Base-by-base conservation (phyloP, 768 basidiomycete genomes). In the Mycena leptocephala region DNA sequence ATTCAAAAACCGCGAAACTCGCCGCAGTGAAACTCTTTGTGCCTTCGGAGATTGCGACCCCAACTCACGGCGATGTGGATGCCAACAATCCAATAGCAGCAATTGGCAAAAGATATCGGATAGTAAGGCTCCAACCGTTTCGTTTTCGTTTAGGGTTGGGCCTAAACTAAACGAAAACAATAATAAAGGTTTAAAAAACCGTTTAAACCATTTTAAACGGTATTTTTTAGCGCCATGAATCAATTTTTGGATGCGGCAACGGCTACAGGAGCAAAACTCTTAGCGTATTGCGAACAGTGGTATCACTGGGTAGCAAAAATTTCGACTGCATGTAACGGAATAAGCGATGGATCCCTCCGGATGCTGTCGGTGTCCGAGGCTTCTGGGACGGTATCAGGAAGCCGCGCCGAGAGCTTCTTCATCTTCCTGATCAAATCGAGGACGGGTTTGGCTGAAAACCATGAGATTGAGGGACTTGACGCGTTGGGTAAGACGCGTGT, bases 1-100 rank as follows among this genome's bases (percentile, higher is more conserved):
- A 55, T 55, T 87, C 20, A 79, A 71, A 32, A 7, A 61, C 63
- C 18, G 63, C 63, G 18, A 64, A 64, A 33, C 41, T 64, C 10
- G 63, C 43, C 2, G 28, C 26, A 30, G 63, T 64, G 3, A 43
- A 64, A n/a, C 28, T 64, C 1, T 64, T 64, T 28, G 41, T 32
- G 63, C 43, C 63, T 4, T 43, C 63, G 5, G 63, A 64, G 43
- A 46, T 24, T 39, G 63, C 26, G 28, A n/a, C 26, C 5, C 63
- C 63, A 2, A 46, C 63, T 7, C 28, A 64, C 22, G 30, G 63
- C 16, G 35, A 48, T 1, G 16, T 28, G 41, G 63, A 13, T 43
- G 16, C 16, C 10, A 9, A 20, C 43, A 43, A 18, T 43, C 43
- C 9, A 16, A 18, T 18, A 5, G 43, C 9, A 64, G 41, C 41